Evolutionary conservation across 2,329 filamentous ascomycete genomes (phyloP), one percentile per base, ranked within the genome.

Genomic region (Calonectria ilicicola): DNA sequence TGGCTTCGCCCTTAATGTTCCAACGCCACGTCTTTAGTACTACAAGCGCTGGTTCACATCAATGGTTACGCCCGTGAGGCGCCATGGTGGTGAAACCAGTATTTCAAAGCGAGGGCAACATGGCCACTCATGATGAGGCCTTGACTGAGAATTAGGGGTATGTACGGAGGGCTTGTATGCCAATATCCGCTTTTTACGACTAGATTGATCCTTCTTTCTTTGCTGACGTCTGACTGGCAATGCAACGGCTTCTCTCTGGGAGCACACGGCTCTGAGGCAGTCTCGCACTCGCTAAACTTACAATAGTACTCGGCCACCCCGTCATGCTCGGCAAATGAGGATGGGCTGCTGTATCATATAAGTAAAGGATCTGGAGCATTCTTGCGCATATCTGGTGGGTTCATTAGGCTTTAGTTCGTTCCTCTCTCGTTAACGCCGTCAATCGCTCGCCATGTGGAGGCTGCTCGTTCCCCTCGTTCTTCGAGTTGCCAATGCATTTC

Each of bases 381-480:
- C 3, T 8, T 19, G 7, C 2, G n/a, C 32, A 40, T 27, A 26
- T n/a, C 8, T 40, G 21, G 32, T 7, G 53, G 21, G 4, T 38
- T 60, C 14, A 9, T 17, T 21, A 60, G 32, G 35, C 21, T 46
- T 29, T 8, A 4, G 27, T 38, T 35, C 35, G 17, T 51, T 21
- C 19, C n/a, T 69, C 60, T 40, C 60, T 51, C 62, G 10, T 27
- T 56, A 29, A 58, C 19, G 14, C 17, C 17, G 32, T 7, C 38
- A n/a, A 60, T 60, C 53, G 23, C 23, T 10, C 32, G 19, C 53
- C 8, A 80, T 80, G 78, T 74, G 75, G 78, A 75, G 71, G 69
- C 51, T 78, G 60, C 63, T 75, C 40, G 12, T 73, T 53, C 38
- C 64, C 19, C 47, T 79, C 4, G 7, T 73, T 19, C 38, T 75